A percentile compares a stretch with the other conserved stretches of the same genome.
These are phyloP conservation scores for Exophiala sp. DNA, from an alignment of 2,329 filamentous ascomycete genomes.

Conservation along the genomic window DNA sequence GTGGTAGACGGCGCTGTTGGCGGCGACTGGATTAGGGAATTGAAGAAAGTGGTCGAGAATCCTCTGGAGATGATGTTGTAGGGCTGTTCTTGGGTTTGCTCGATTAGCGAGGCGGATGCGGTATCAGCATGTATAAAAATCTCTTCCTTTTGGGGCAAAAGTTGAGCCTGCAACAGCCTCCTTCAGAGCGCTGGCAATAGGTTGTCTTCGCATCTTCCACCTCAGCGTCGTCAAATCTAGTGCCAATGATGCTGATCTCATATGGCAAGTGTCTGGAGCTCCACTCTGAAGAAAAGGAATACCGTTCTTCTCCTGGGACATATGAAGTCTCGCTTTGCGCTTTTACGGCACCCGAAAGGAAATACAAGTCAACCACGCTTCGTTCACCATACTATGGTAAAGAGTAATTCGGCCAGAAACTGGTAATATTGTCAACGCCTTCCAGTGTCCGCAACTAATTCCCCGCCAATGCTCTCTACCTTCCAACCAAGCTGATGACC, in stretches of 20 bases:
- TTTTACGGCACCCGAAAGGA: background rate
- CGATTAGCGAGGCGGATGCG: slow-evolving; percentile 25
- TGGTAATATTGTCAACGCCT: too few relatives aligned
- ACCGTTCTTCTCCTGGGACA: too few relatives aligned
- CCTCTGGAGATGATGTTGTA: slow-evolving; percentile 91
- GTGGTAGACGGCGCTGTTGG: slow-evolving; percentile 95
- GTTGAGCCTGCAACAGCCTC: slow-evolving; percentile 15
- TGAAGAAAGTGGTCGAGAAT: slow-evolving; percentile 98
- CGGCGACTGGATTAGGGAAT: slow-evolving; percentile 91
- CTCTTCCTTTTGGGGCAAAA: slow-evolving; percentile 23
- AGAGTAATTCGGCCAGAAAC: background rate
- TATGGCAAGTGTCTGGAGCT: too few relatives aligned
- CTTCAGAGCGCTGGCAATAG: background rate
- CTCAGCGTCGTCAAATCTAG: too few relatives aligned
- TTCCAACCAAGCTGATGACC: background rate
- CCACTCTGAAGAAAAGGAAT: too few relatives aligned
- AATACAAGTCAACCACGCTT: background rate
- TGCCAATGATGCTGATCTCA: too few relatives aligned
- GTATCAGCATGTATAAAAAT: slow-evolving; percentile 26
- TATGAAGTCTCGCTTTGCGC: too few relatives aligned
- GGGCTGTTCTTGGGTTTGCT: slow-evolving; percentile 22
- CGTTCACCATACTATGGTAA: background rate
- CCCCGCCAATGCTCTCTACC: background rate
- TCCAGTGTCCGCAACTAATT: too few relatives aligned
- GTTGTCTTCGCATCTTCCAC: background rate